Conservation (phyloP, 805 yeast genomes). For the Wickerhamomyces alni region DNA sequence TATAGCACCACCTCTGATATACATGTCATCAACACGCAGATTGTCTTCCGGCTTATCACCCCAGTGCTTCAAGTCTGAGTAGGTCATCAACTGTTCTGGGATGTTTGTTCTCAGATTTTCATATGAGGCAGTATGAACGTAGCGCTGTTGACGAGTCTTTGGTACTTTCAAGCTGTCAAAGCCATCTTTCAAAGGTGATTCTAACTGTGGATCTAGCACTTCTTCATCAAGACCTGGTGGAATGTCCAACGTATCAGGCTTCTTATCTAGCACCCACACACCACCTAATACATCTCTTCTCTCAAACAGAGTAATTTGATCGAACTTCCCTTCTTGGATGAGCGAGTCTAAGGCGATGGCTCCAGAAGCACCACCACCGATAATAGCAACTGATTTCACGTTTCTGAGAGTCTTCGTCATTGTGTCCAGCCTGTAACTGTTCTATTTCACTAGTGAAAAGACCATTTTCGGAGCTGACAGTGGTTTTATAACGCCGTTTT, state of each 20-base stretch:
- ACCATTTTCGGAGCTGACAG: too few relatives aligned
- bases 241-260: slow-evolving; percentile 17
- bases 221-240: slow-evolving; percentile 23
- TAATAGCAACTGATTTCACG: slow-evolving; percentile 31
- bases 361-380: slow-evolving; percentile 50
- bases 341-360: slow-evolving; percentile 35
- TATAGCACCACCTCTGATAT: slow-evolving; percentile 47
- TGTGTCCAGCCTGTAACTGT: not conserved
- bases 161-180: not conserved
- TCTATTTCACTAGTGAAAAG: too few relatives aligned
- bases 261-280: slow-evolving; percentile 33
- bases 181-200: slow-evolving; percentile 4
- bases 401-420: not conserved
- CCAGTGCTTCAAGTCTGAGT: slow-evolving; percentile 35
- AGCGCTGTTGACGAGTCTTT: slow-evolving; percentile 19
- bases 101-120: slow-evolving; percentile 32
- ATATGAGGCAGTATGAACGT: slow-evolving; percentile 26
- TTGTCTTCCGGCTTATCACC: slow-evolving; percentile 11
- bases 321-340: slow-evolving; percentile 28
- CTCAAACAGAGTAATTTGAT: slow-evolving; percentile 33
- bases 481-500: too few relatives aligned
- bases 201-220: slow-evolving; percentile 24
- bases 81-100: slow-evolving; percentile 40
- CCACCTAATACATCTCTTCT: slow-evolving; percentile 37
- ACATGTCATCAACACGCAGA: slow-evolving; percentile 32